Base-by-base conservation (phyloP, 1,284 basidiomycete genomes). In the Ustilago xerochloae region DNA sequence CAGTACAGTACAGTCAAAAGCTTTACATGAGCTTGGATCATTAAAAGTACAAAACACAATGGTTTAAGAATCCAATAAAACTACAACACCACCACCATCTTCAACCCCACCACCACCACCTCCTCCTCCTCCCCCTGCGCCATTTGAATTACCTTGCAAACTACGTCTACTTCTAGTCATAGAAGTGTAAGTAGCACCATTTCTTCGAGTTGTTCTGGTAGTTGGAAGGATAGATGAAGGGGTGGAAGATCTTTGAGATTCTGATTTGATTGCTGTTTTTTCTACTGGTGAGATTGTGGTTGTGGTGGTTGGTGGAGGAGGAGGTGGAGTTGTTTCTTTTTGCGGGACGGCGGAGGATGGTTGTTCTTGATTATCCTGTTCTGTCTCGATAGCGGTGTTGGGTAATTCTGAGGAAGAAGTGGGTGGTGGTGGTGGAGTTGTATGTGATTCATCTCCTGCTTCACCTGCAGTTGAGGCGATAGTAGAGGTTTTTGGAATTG, bases 181-280 rank as follows among this genome's bases (percentile, higher is more conserved):
- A 18, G 36, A 16, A 16, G 22, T 18, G 16, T 38, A 18, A 10
- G 51, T 32, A n/a, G 30, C 26, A 7, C 28, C 32, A 13, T 1
- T 9, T 20, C n/a, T 30, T 10, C 46, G 46, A 18, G 46, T 32
- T 48, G 22, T 4, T 53, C 36, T 35, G 15, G 41, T 35, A 18
- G 28, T 28, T n/a, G n/a, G n/a, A n/a, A n/a, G n/a, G n/a, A n/a
- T n/a, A n/a, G n/a, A n/a, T n/a, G n/a, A n/a, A n/a, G n/a, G n/a
- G 4, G 32, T 22, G 35, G 47, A 39, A 16, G 6, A 30, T 10
- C 16, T 4, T 28, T 36, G 39, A 1, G 52, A 35, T 28, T 49
- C 47, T 49, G 47, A 45, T 26, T 63, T 56, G 30, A 41, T 15
- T n/a, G n/a, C n/a, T n/a, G n/a, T n/a, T 4, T 28, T 10, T 5